Conservation (phyloP, 305 asterid species). For the Plantago rigida region DNA sequence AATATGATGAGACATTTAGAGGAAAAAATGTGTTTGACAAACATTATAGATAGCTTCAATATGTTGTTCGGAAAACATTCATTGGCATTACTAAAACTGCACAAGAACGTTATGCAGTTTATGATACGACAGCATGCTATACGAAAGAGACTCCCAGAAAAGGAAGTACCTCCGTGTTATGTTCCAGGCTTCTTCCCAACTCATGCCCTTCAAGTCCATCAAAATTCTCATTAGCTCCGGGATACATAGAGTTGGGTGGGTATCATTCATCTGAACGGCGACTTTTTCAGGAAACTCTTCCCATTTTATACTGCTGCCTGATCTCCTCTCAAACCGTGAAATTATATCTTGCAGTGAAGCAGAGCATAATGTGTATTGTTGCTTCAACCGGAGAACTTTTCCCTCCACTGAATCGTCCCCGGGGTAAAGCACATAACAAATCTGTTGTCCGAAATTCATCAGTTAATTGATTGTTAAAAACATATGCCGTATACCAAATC, state of each 20-base stretch:
- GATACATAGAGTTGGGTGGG: constrained; percentile 88
- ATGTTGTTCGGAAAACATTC: no score
- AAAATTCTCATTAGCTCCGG: constrained; percentile 88
- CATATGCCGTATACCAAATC: constrained; percentile 9
- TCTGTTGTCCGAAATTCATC: constrained; percentile 39
- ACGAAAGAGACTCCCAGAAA: constrained; percentile 6
- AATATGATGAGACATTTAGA: no score
- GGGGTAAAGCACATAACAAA: constrained; percentile 77
- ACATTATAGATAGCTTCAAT: no score
- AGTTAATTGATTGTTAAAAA: constrained; percentile 14
- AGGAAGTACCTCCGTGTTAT: constrained; percentile 62
- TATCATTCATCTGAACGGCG: constrained; percentile 93
- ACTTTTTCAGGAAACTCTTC: constrained; percentile 83
- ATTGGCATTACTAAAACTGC: not conserved
- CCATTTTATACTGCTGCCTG: constrained; percentile 56
- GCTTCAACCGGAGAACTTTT: constrained; percentile 73
- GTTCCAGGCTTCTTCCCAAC: constrained; percentile 78
- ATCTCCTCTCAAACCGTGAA: constrained; percentile 73
- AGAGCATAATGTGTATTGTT: constrained; percentile 82
- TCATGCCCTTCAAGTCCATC: constrained; percentile 75
- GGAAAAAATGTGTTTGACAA: no score
- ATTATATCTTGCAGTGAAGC: constrained; percentile 92
- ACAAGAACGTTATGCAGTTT: constrained; percentile 1
- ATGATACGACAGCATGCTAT: not conserved
- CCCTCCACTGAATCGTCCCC: constrained; percentile 81